phyloP scores from a whole-genome alignment of 1,284 basidiomycete genomes.

The Puccinia brachypodii region DNA sequence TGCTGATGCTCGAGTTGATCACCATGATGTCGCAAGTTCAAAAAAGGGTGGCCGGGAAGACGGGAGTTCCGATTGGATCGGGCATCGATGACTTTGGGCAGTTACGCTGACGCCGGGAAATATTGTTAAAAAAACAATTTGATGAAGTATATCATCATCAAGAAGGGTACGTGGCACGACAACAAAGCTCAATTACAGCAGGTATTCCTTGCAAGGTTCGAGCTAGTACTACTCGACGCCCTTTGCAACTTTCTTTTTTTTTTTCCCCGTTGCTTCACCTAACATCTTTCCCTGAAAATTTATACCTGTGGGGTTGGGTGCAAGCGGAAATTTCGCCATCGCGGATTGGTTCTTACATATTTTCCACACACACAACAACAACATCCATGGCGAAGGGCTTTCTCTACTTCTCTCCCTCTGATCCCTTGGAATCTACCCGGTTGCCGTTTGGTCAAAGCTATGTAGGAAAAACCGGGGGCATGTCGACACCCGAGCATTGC shows the following conservation, averaged over 20 bases:
- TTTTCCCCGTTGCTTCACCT: neutral
- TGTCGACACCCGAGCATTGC: neutral
- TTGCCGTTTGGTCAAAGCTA: neutral
- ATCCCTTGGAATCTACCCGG: neutral
- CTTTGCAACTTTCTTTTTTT: neutral
- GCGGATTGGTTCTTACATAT: neutral
- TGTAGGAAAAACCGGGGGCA: too few species aligned
- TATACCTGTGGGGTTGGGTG: neutral
- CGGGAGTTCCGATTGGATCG: neutral
- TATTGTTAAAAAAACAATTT: neutral
- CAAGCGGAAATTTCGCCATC: neutral
- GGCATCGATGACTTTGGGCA: neutral
- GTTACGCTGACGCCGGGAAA: neutral
- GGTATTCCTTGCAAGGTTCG: too few species aligned
- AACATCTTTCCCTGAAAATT: neutral
- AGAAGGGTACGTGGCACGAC: neutral
- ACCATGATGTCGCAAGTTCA: too few species aligned
- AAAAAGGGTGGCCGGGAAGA: neutral
- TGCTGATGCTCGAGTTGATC: neutral
- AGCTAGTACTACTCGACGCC: neutral
- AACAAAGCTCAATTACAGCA: too few species aligned
- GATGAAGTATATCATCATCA: neutral
- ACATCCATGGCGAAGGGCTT: neutral
- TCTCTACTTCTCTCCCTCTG: neutral
- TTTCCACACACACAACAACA: neutral